Evolutionary conservation across 345 rosid species (phyloP).

Genomic region (Boechera stricta): DNA sequence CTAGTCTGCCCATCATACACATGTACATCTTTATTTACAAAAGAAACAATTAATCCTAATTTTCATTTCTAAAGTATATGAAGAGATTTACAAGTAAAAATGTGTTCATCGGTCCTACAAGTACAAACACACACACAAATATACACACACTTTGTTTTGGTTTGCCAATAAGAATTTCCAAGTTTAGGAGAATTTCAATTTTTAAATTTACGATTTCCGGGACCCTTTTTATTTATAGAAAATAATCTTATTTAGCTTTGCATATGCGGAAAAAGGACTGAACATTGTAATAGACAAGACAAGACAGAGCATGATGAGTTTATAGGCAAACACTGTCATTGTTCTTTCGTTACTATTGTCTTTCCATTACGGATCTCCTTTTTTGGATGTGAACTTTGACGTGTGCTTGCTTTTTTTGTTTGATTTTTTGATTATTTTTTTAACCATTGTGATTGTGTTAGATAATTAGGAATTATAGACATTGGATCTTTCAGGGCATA

Average conservation of each 20-base stretch:
- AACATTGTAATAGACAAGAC: constrained; percentile 33
- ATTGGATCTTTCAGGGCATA: neutral
- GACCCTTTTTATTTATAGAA: neutral
- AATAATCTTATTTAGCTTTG: neutral
- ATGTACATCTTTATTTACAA: neutral
- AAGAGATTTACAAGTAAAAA: too few species aligned
- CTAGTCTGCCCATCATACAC: neutral
- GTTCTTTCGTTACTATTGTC: constrained; percentile 34
- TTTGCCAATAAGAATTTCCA: constrained; percentile 31
- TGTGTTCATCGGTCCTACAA: neutral
- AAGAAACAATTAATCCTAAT: neutral
- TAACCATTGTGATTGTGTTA: neutral
- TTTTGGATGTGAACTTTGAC: constrained; percentile 28
- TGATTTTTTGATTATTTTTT: neutral
- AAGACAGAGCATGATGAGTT: constrained; percentile 28
- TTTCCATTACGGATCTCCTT: constrained; percentile 18
- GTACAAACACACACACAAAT: neutral
- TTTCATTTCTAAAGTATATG: neutral
- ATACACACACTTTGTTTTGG: constrained; percentile 5
- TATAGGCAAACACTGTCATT: constrained; percentile 38
- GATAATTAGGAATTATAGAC: neutral
- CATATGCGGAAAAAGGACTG: constrained; percentile 38
- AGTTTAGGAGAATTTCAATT: constrained; percentile 16
- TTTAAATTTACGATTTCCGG: neutral
- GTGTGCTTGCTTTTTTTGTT: neutral